Percentiles rank a stretch among this genome's conserved stretches.
phyloP scores from a whole-genome alignment of 768 basidiomycete genomes.

The Suillus americanus region DNA sequence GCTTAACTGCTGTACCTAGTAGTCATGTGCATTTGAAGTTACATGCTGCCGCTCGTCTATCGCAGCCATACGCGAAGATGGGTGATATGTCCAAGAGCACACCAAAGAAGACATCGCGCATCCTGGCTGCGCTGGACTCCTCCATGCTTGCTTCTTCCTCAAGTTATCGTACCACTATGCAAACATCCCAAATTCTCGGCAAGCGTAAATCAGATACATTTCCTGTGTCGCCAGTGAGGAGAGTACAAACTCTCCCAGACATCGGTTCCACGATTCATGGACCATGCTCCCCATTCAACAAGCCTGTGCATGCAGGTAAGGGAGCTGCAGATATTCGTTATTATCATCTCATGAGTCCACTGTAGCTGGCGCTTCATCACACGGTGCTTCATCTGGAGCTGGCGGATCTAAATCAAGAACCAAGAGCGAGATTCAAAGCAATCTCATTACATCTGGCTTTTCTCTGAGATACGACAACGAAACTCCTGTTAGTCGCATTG shows the following conservation, averaged over 20 bases:
- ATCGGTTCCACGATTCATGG: neutral
- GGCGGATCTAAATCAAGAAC: constrained; percentile 1
- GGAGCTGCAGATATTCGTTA: neutral
- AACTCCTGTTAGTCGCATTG: constrained; percentile 48
- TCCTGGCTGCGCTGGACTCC: constrained; percentile 15
- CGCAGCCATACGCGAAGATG: constrained; percentile 2
- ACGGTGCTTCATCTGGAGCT: neutral
- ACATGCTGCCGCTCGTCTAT: constrained; percentile 5
- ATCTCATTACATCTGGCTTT: constrained; percentile 31
- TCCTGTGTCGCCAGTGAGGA: neutral
- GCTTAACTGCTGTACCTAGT: neutral
- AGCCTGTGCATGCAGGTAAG: constrained; percentile 2
- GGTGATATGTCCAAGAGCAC: constrained; percentile 3
- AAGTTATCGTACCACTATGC: neutral
- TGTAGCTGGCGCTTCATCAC: neutral
- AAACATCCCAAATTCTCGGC: constrained; percentile 4
- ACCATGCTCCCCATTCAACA: neutral
- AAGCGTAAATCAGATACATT: constrained; percentile 7
- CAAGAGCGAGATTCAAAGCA: neutral
- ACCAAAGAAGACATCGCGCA: constrained; percentile 7
- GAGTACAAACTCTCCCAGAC: neutral
- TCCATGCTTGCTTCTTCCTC: constrained; percentile 3
- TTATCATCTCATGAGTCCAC: neutral
- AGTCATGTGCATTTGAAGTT: neutral
- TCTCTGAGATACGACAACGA: constrained; percentile 50